These are phyloP conservation scores for Halteria grandinella DNA, from an alignment of 73 alveolate genomes.

Conservation along the genomic window DNA sequence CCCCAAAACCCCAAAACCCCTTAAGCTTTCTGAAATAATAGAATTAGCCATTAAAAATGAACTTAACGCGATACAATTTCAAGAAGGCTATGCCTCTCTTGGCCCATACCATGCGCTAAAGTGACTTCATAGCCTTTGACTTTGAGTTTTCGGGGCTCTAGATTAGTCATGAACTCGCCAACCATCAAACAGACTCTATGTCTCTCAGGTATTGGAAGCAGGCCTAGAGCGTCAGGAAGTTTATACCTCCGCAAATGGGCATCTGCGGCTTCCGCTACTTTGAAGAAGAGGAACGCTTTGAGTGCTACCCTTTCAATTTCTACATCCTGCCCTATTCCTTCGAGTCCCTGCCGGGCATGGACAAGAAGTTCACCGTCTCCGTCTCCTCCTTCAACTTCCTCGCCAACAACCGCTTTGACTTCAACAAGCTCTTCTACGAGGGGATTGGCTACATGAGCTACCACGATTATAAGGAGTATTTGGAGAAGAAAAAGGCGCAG, in stretches of 20 bases:
- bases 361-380: neutral
- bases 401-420: slow-evolving; percentile 30
- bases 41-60: slow-evolving; percentile 3
- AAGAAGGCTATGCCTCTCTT: slow-evolving; percentile 25
- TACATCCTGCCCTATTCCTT: slow-evolving; percentile 1
- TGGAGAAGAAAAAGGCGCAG: too few relatives aligned
- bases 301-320: slow-evolving; percentile 43
- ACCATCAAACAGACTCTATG: slow-evolving; percentile 39
- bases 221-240: neutral
- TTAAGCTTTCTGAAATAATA: too few relatives aligned
- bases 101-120: slow-evolving; percentile 2
- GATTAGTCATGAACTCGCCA: neutral
- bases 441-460: slow-evolving; percentile 6
- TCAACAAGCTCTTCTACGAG: slow-evolving; percentile 14
- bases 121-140: slow-evolving; percentile 48
- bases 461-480: slow-evolving; percentile 1
- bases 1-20: slow-evolving; percentile 9
- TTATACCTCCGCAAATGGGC: slow-evolving; percentile 40
- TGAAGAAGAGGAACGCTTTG: neutral
- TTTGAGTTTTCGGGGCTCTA: slow-evolving; percentile 41
- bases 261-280: slow-evolving; percentile 32
- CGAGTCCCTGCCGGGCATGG: neutral
- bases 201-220: slow-evolving; percentile 41
- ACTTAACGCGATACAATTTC: slow-evolving; percentile 30
- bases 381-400: slow-evolving; percentile 20